These are phyloP conservation scores for Mycothermus thermophilus DNA, from an alignment of 495 filamentous ascomycete species.

Conservation along the genomic window DNA sequence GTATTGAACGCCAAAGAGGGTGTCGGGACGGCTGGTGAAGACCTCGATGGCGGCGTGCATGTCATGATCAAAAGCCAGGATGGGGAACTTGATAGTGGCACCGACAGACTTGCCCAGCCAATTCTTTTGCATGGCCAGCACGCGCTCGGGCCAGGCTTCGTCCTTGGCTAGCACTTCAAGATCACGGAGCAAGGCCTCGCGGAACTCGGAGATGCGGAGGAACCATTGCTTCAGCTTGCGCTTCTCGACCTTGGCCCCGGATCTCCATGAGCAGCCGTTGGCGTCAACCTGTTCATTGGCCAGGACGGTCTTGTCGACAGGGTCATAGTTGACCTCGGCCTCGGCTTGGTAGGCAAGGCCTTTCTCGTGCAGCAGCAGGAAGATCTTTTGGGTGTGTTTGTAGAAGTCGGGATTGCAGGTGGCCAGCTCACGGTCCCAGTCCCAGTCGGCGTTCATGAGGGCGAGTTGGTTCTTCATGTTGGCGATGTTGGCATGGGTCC, in stretches of 20 bases:
- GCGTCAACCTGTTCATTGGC: slow-evolving; percentile 86
- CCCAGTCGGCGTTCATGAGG: slow-evolving; percentile 63
- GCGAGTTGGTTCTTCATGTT: slow-evolving; percentile 73
- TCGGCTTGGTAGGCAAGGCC: slow-evolving; percentile 67
- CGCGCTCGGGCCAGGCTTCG: slow-evolving; percentile 67
- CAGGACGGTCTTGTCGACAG: slow-evolving; percentile 75
- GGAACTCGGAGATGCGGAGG: slow-evolving; percentile 66
- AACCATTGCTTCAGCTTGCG: slow-evolving; percentile 79
- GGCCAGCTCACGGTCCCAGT: slow-evolving; percentile 59
- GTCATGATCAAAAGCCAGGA: slow-evolving; percentile 28
- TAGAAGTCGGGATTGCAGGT: slow-evolving; percentile 78
- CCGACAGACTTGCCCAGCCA: slow-evolving; percentile 75
- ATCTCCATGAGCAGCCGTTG: slow-evolving; percentile 74
- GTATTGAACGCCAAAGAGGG: slow-evolving; percentile 72
- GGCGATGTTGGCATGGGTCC: slow-evolving; percentile 67
- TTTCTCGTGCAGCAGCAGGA: slow-evolving; percentile 55
- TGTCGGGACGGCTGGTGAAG: slow-evolving; percentile 76
- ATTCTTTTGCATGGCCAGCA: slow-evolving; percentile 72
- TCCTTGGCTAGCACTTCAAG: slow-evolving; percentile 48
- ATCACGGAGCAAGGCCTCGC: slow-evolving; percentile 58
- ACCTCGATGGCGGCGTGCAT: slow-evolving; percentile 43
- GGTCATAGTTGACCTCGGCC: slow-evolving; percentile 79
- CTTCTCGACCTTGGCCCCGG: slow-evolving; percentile 74
- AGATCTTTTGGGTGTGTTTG: slow-evolving; percentile 76
- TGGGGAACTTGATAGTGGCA: slow-evolving; percentile 54